Evolutionary conservation across 768 basidiomycete genomes (phyloP), one percentile per base, ranked within the genome.

Genomic region (Hortiboletus flavorubellus): DNA sequence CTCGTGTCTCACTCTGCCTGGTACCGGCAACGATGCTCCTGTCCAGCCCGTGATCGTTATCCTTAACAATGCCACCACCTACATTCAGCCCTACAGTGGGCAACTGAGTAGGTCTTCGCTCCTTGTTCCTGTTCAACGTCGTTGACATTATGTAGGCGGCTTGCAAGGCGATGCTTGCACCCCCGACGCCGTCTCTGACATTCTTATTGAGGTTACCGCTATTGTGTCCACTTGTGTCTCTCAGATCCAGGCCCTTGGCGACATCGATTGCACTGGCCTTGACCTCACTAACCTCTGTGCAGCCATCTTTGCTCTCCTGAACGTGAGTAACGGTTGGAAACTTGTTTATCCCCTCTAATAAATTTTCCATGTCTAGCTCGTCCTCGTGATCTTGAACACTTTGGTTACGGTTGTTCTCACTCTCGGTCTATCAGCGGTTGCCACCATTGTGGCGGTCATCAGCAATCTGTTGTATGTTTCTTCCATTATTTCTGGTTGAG

Each of bases 391-490:
- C 10, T 15, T 65, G 46, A 47, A 49, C 12, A 23, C 45, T 1
- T 14, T 65, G 43, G 45, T 65, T 15, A n/a, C 35, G 2, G 42
- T 55, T 5, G 44, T 62, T 9, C 3, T 50, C 6, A 1, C 9
- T 8, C 48, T 64, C 2, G 52, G 53, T 5, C 14, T 3, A 0
- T 14, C 21, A 4, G 63, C 57, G 15, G 42, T 52, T 8, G 57
- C 12, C 3, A 48, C 48, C 0, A 8, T 64, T 15, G 50, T 54
- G 40, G 26, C 15, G 9, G 39, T 33, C 5, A 34, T 65, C 23
- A 6, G n/a, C 26, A 42, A 41, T n/a, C 10, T 65, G 38, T 18
- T 65, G 64, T 65, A 49, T 18, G 63, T 59, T 35, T 30, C 5
- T 7, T 16, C 4, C 16, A 21, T 49, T 12, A 7, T 2, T 26